A percentile compares a stretch with the other conserved stretches of the same genome.
Evolutionary conservation across 176 grass and related monocot species (phyloP).

Genomic region (Luzula sylvatica): DNA sequence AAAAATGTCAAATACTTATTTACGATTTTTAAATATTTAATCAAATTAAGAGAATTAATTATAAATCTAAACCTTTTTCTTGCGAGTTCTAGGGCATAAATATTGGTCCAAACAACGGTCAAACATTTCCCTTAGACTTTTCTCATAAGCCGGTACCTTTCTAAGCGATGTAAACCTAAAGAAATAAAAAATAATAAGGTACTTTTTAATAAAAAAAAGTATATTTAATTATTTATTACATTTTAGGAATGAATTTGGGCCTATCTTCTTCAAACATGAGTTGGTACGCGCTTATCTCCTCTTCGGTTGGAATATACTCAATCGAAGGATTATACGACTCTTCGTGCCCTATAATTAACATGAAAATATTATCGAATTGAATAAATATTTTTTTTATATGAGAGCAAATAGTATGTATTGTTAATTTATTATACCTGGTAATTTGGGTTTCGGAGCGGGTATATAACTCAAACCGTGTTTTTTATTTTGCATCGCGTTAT

Average conservation of each 20-base stretch:
- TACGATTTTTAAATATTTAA: too few relatives aligned
- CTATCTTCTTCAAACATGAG: conserved; percentile 94
- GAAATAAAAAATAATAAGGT: not conserved
- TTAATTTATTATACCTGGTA: conserved; percentile 45
- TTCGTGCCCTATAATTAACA: conserved; percentile 86
- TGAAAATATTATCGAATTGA: too few relatives aligned
- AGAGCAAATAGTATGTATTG: too few relatives aligned
- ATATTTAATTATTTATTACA: conserved; percentile 29
- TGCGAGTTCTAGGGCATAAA: conserved; percentile 86
- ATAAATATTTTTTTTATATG: too few relatives aligned
- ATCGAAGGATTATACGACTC: conserved; percentile 96
- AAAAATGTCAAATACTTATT: too few relatives aligned
- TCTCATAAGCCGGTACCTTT: conserved; percentile 88
- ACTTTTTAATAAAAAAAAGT: conserved; percentile 1
- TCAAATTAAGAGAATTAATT: not conserved
- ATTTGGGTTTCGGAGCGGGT: conserved; percentile 79
- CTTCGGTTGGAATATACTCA: conserved; percentile 92
- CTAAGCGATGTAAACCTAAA: conserved; percentile 71
- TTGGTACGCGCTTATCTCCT: conserved; percentile 91
- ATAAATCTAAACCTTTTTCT: conserved; percentile 62
- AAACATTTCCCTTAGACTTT: conserved; percentile 78
- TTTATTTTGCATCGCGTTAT: conserved; percentile 59
- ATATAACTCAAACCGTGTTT: conserved; percentile 82
- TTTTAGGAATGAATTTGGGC: conserved; percentile 86
- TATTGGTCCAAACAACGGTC: conserved; percentile 93